These are phyloP conservation scores for Diaporthe citriasiana DNA, from an alignment of 2,329 filamentous ascomycete genomes.

Conservation along the genomic window DNA sequence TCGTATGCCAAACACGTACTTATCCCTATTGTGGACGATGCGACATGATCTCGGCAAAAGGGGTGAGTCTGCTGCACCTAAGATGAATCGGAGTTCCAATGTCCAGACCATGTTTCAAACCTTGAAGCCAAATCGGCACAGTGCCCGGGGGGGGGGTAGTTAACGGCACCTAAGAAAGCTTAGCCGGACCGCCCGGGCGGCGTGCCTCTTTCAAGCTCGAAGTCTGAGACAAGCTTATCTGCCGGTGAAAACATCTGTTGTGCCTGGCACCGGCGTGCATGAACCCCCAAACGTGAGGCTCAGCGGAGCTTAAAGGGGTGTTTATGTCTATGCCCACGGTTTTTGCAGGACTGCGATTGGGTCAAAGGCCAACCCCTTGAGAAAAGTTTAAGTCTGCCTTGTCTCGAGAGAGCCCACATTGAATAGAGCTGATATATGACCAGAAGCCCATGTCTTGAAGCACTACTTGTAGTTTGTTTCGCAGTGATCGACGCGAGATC, in stretches of 20 bases:
- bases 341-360: slow-evolving; percentile 24
- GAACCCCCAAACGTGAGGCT: slow-evolving; percentile 16
- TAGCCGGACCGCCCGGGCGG: background rate
- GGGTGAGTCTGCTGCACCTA: background rate
- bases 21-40: too few species aligned
- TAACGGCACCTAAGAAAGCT: background rate
- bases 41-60: background rate
- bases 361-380: background rate
- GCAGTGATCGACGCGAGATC: slow-evolving; percentile 22
- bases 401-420: background rate
- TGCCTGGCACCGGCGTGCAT: background rate
- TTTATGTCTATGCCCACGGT: background rate
- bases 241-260: background rate
- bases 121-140: background rate
- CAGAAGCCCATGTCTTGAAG: background rate
- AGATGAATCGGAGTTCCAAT: slow-evolving; percentile 5
- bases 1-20: too few species aligned
- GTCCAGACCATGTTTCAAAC: slow-evolving; percentile 11
- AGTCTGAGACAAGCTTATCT: slow-evolving; percentile 17
- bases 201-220: slow-evolving; percentile 10
- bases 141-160: background rate
- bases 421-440: background rate
- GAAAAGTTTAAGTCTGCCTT: background rate
- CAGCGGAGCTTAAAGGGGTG: slow-evolving; percentile 2
- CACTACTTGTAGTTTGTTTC: background rate